Conservation (phyloP, 2,329 filamentous ascomycete species). For the Exophiala oligosperma region DNA sequence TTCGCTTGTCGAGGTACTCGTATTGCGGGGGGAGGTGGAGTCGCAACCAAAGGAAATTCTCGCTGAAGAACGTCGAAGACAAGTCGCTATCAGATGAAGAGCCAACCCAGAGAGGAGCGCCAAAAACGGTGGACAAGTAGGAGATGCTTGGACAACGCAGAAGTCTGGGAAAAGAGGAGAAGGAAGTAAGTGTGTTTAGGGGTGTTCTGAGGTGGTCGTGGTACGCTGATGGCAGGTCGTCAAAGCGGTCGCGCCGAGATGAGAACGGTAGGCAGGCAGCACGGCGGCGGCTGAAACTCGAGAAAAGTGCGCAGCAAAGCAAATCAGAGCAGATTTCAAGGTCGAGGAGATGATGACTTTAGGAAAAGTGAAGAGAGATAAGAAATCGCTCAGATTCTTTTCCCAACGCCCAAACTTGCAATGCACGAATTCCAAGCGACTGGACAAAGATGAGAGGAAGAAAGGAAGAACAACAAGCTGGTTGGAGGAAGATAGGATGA, state of each 20-base stretch:
- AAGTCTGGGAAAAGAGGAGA: constrained; percentile 11
- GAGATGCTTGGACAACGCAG: constrained; percentile 17
- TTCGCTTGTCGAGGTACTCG: constrained; percentile 5
- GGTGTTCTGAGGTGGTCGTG: background rate
- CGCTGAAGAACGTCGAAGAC: constrained; percentile 20
- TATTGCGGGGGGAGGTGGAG: constrained; percentile 9
- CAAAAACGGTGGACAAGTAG: constrained; percentile 17
- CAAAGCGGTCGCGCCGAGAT: constrained; percentile 23
- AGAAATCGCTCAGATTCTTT: constrained; percentile 27
- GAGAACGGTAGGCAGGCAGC: constrained; percentile 12
- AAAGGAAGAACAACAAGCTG: constrained; percentile 27
- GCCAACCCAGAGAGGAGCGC: constrained; percentile 24
- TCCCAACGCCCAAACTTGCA: constrained; percentile 29
- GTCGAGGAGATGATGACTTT: constrained; percentile 16
- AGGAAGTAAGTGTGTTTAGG: constrained; percentile 1
- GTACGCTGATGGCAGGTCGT: constrained; percentile 10
- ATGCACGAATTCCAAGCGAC: constrained; percentile 30
- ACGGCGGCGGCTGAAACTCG: constrained; percentile 1
- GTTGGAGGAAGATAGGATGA: constrained; percentile 21
- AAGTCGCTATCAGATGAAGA: constrained; percentile 27
- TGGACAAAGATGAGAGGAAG: constrained; percentile 20
- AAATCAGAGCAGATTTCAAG: constrained; percentile 16
- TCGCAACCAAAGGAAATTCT: constrained; percentile 17
- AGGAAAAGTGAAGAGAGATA: constrained; percentile 27
- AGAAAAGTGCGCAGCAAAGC: constrained; percentile 15